Evolutionary conservation across 768 basidiomycete genomes (phyloP).

Genomic region (Termitomyces sp.): DNA sequence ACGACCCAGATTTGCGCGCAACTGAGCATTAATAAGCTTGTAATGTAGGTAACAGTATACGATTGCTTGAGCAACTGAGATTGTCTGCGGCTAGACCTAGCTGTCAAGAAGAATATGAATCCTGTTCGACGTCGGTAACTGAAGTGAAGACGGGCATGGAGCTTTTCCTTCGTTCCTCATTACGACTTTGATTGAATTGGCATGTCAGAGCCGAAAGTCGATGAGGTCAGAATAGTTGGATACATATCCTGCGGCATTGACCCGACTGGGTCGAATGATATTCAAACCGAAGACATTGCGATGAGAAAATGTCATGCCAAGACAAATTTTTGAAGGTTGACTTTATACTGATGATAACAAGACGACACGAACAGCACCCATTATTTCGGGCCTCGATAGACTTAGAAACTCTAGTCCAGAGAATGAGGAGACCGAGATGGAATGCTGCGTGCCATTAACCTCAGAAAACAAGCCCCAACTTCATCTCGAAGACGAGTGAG

Average conservation of each 20-base stretch:
- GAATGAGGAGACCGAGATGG: neutral
- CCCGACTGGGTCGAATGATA: neutral
- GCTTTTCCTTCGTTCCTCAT: neutral
- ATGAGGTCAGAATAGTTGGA: neutral
- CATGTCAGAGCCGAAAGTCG: neutral
- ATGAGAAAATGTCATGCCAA: neutral
- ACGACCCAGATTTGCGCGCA: too few species aligned
- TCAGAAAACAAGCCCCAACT: neutral
- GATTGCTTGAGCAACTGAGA: neutral
- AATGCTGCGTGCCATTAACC: neutral
- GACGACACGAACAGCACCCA: neutral
- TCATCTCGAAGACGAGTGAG: neutral
- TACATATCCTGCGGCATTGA: neutral
- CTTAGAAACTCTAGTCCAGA: neutral
- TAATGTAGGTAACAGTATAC: neutral
- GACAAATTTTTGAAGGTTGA: neutral
- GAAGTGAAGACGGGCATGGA: neutral
- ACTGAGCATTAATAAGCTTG: neutral
- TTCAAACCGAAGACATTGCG: neutral
- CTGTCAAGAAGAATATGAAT: neutral
- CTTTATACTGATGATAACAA: too few species aligned
- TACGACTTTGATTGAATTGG: neutral
- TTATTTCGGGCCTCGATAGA: neutral
- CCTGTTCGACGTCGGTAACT: neutral
- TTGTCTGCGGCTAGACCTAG: neutral